Conservation (phyloP, 805 yeast genomes). For the Candida vaughaniae region DNA sequence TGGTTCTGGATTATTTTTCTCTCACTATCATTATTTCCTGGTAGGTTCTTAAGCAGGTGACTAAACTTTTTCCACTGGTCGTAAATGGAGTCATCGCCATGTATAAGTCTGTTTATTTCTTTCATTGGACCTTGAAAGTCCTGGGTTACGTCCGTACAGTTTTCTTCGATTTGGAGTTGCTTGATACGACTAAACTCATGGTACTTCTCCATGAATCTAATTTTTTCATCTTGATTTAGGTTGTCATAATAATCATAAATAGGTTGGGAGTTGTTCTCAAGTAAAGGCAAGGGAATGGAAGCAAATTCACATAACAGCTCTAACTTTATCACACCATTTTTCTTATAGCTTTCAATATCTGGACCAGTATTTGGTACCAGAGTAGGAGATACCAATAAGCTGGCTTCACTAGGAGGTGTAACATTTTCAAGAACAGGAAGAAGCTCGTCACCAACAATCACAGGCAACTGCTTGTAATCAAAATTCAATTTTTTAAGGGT, state of each 20-base stretch:
- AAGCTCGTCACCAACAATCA: too few species aligned
- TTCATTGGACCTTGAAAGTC: background rate
- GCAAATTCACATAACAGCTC: conserved; percentile 24
- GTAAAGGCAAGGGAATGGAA: conserved; percentile 1
- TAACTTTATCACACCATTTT: conserved; percentile 20
- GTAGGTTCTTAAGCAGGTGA: background rate
- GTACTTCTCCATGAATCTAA: conserved; percentile 24
- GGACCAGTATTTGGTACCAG: too few species aligned
- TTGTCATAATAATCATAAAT: conserved; percentile 20
- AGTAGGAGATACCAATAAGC: too few species aligned
- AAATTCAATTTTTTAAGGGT: too few species aligned
- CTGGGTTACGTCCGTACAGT: conserved; percentile 12
- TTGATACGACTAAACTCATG: conserved; percentile 20
- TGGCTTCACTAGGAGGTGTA: too few species aligned
- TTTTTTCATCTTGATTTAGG: conserved; percentile 10
- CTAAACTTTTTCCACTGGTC: conserved; percentile 5
- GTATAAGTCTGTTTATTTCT: background rate
- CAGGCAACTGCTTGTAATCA: too few species aligned
- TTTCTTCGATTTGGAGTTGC: conserved; percentile 29
- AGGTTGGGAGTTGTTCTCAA: conserved; percentile 15
- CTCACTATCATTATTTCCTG: conserved; percentile 3
- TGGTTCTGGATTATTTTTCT: conserved; percentile 3
- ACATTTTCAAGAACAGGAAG: background rate
- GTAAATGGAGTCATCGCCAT: background rate
- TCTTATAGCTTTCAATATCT: conserved; percentile 6